A percentile compares a stretch with the other conserved stretches of the same genome.
Conservation (phyloP, 257 asterid species). For the Vinca minor region DNA sequence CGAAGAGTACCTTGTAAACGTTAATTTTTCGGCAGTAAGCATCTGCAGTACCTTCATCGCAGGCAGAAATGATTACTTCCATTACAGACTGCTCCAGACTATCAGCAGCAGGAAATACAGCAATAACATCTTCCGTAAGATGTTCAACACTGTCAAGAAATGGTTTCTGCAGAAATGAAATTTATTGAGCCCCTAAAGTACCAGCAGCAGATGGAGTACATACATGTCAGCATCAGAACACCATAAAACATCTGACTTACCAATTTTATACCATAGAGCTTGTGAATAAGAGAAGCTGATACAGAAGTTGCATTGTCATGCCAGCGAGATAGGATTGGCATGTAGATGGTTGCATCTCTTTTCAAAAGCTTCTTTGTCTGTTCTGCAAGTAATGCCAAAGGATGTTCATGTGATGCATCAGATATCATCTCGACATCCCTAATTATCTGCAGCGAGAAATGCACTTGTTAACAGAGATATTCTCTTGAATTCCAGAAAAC, state of each 20-base stretch:
- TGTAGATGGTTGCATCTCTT: constrained; percentile 48
- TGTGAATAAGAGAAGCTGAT: constrained; percentile 84
- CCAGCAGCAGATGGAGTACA: constrained; percentile 12
- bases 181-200: constrained; percentile 21
- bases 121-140: constrained; percentile 86
- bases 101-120: constrained; percentile 94
- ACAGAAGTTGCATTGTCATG: constrained; percentile 72
- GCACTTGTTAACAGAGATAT: neutral
- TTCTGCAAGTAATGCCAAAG: constrained; percentile 79
- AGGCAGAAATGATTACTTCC: constrained; percentile 51
- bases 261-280: constrained; percentile 80
- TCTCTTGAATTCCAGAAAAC: neutral
- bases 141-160: constrained; percentile 81
- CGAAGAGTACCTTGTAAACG: constrained; percentile 53
- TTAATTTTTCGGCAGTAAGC: constrained; percentile 59
- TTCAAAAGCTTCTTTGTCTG: constrained; percentile 53
- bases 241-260: constrained; percentile 30
- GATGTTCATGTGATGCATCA: constrained; percentile 73
- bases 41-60: constrained; percentile 78
- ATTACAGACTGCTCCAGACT: constrained; percentile 66
- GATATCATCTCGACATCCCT: constrained; percentile 73
- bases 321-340: constrained; percentile 65
- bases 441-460: constrained; percentile 44
- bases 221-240: constrained; percentile 16
- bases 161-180: constrained; percentile 58